Conservation (phyloP, 768 basidiomycete species). For the Pholiota molesta region DNA sequence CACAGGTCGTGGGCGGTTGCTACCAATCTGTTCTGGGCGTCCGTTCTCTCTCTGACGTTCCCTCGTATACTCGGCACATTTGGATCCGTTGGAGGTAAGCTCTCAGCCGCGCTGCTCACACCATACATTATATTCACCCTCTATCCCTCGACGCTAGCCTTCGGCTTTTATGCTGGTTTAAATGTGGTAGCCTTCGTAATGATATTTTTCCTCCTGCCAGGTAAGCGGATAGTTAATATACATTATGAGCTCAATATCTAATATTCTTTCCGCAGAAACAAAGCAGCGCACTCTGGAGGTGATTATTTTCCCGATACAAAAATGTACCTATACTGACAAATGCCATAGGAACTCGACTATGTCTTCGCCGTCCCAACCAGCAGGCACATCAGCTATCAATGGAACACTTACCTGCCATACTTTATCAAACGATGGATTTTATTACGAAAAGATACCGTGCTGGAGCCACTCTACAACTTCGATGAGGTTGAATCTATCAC, state of each 20-base stretch:
- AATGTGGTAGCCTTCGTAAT: conserved; percentile 51
- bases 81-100: conserved; percentile 41
- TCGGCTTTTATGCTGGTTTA: conserved; percentile 55
- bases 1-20: conserved; percentile 58
- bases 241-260: neutral
- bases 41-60: conserved; percentile 59
- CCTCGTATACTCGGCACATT: conserved; percentile 55
- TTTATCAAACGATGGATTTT: conserved; percentile 48
- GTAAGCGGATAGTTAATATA: conserved; percentile 24
- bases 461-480: conserved; percentile 51
- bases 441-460: conserved; percentile 32
- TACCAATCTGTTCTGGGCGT: conserved; percentile 54
- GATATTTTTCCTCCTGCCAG: conserved; percentile 55
- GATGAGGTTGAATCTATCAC: conserved; percentile 48
- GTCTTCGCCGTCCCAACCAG: conserved; percentile 50
- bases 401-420: conserved; percentile 41
- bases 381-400: conserved; percentile 44
- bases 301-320: neutral
- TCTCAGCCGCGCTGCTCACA: conserved; percentile 40
- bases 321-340: neutral
- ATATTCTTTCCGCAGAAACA: conserved; percentile 33
- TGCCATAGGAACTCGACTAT: conserved; percentile 38
- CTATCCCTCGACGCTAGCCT: conserved; percentile 32
- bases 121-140: conserved; percentile 21
- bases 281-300: conserved; percentile 50